Evolutionary conservation across 805 yeast genomes (phyloP).

Genomic region (Ogataea degrootiae): DNA sequence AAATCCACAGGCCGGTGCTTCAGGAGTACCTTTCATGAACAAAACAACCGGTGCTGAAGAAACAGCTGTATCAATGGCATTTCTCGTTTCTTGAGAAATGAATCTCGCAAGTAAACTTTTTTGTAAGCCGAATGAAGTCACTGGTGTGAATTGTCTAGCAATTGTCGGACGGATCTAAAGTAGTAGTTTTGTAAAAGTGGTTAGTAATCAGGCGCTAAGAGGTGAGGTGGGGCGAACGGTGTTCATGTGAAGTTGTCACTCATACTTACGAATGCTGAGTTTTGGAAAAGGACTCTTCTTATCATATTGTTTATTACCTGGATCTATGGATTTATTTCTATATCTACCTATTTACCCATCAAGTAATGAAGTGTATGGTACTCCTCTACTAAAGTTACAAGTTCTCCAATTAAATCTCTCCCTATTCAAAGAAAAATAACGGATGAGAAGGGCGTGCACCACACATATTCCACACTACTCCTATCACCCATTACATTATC

Average conservation of each 20-base stretch:
- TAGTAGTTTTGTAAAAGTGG: neutral
- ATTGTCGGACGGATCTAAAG: conserved; percentile 2
- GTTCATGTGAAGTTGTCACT: neutral
- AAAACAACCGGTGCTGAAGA: conserved; percentile 89
- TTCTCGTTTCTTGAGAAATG: conserved; percentile 70
- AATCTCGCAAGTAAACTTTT: conserved; percentile 24
- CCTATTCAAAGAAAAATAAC: no score
- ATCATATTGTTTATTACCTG: neutral
- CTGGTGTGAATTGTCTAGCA: neutral
- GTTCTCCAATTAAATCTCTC: no score
- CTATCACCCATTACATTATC: no score
- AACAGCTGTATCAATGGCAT: conserved; percentile 84
- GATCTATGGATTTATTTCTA: neutral
- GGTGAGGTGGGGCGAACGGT: no score
- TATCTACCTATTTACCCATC: neutral
- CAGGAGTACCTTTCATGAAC: conserved; percentile 98
- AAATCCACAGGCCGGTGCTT: conserved; percentile 96
- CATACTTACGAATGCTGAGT: conserved; percentile 1
- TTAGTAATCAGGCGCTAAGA: neutral
- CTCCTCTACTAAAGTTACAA: no score
- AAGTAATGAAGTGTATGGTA: no score
- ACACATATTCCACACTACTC: no score
- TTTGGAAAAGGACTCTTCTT: neutral
- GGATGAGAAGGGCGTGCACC: no score
- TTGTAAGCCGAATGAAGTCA: neutral